These are phyloP conservation scores for Prinsepia uniflora DNA, from an alignment of 306 rosid genomes.

Conservation along the genomic window DNA sequence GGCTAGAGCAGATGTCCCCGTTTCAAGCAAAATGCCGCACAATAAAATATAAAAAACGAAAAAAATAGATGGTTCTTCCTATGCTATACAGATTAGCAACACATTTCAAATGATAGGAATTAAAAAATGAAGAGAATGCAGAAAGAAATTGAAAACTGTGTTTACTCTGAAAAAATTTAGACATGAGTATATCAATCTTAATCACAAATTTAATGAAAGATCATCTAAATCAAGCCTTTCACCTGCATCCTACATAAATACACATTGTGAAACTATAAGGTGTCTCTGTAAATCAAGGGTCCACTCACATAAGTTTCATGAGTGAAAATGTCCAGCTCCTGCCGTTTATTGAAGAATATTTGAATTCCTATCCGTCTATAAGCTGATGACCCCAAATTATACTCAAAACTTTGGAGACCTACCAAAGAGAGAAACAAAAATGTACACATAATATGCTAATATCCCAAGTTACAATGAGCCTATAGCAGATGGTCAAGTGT, in stretches of 20 bases:
- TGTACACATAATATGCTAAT: not conserved
- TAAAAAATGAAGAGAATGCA: not conserved
- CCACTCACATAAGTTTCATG: not conserved
- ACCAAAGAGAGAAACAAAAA: not conserved
- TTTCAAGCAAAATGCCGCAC: no score
- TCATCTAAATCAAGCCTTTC: not conserved
- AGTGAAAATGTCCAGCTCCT: not conserved
- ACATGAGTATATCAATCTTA: no score
- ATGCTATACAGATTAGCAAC: no score
- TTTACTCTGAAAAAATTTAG: no score
- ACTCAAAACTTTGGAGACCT: not conserved
- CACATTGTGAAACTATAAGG: not conserved
- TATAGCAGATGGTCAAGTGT: constrained; percentile 5
- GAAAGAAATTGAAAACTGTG: not conserved
- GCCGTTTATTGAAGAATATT: not conserved
- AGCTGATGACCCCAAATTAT: constrained; percentile 1
- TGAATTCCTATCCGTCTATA: not conserved
- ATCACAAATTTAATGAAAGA: not conserved
- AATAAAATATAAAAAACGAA: no score
- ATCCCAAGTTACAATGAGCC: constrained; percentile 14
- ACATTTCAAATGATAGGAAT: not conserved
- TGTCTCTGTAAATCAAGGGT: not conserved
- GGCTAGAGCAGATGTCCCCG: no score
- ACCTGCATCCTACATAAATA: not conserved
- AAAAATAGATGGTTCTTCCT: no score